These are phyloP conservation scores for Gilbertella persicaria DNA, from an alignment of 371 early-diverging fungal species.

Conservation along the genomic window DNA sequence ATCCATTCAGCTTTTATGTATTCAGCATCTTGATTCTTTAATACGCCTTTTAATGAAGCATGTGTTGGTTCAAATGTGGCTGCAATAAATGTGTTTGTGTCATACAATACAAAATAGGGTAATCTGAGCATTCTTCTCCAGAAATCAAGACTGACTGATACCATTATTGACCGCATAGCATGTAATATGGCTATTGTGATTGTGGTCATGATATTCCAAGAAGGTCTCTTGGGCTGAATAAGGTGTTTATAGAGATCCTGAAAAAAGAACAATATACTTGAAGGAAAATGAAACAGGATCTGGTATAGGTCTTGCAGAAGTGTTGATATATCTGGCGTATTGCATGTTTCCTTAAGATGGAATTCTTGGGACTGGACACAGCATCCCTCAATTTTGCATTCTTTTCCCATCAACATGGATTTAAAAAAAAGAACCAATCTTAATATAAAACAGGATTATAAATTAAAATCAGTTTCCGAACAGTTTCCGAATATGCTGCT, in stretches of 20 bases:
- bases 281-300: not conserved
- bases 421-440: not conserved
- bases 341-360: not conserved
- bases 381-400: constrained; percentile 7
- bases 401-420: not conserved
- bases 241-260: constrained; percentile 1
- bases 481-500: too few species aligned
- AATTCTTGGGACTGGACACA: constrained; percentile 6
- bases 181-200: not conserved
- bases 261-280: constrained; percentile 1
- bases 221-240: constrained; percentile 7
- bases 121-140: constrained; percentile 1
- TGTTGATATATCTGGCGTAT: not conserved
- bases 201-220: constrained; percentile 7
- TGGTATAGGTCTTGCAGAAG: constrained; percentile 1
- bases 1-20: constrained; percentile 19
- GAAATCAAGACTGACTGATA: not conserved
- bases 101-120: not conserved
- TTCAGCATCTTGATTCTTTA: too few species aligned
- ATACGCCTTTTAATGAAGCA: constrained; percentile 13
- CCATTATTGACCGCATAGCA: not conserved
- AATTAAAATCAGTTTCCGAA: too few species aligned
- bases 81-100: not conserved
- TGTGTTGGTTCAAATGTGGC: not conserved
- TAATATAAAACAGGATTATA: too few species aligned